These are phyloP conservation scores for Phycomyces blakesleeanus DNA, from an alignment of 192 early-diverging fungal species.

Conservation along the genomic window DNA sequence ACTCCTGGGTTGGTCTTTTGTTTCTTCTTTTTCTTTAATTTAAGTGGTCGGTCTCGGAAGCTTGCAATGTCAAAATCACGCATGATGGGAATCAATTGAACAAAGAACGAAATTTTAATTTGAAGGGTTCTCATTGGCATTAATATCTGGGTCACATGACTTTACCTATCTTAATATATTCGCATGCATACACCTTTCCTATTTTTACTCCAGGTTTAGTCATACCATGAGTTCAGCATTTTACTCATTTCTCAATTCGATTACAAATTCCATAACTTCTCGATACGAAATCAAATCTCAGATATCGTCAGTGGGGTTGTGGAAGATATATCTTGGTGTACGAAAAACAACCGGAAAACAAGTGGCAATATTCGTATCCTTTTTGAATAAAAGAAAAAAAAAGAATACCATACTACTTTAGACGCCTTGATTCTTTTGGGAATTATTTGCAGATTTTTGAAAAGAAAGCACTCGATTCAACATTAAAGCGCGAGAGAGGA, in stretches of 20 bases:
- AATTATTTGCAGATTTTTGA: constrained; percentile 56
- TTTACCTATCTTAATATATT: background rate
- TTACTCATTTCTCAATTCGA: constrained; percentile 34
- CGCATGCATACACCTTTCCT: background rate
- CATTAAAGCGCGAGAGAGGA: constrained; percentile 47
- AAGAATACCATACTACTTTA: background rate
- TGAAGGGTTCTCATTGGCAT: background rate
- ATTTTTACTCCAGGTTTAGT: background rate
- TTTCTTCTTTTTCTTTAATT: background rate
- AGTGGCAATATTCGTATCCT: constrained; percentile 67
- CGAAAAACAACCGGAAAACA: constrained; percentile 54
- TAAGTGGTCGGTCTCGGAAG: background rate
- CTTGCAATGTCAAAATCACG: constrained; percentile 24
- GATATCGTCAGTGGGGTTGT: constrained; percentile 60
- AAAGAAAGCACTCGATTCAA: constrained; percentile 59
- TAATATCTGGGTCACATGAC: background rate
- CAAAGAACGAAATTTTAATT: background rate
- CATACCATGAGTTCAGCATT: constrained; percentile 34
- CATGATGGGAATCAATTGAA: constrained; percentile 8
- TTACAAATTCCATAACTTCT: constrained; percentile 35
- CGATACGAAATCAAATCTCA: constrained; percentile 46
- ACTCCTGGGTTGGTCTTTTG: background rate
- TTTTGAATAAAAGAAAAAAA: constrained; percentile 5
- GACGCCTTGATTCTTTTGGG: background rate
- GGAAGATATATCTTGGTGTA: constrained; percentile 63